Evolutionary conservation across 169 alveolate species (phyloP).

Genomic region (Eimeria maxima): DNA sequence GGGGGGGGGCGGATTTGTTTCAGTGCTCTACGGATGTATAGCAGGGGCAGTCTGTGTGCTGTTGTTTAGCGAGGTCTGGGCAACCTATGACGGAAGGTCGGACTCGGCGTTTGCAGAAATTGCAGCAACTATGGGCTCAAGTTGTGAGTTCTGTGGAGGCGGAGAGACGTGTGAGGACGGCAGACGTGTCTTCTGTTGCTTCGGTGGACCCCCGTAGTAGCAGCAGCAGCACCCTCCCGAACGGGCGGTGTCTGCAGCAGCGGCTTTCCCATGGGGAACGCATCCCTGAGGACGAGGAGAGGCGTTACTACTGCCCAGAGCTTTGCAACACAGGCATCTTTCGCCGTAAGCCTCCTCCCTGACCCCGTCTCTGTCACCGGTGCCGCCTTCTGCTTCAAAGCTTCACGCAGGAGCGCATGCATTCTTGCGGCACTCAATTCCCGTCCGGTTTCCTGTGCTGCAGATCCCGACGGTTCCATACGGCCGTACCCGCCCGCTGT

Average conservation of each 20-base stretch:
- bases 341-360: constrained; percentile 55
- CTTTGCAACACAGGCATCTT: constrained; percentile 82
- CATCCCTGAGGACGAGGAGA: constrained; percentile 68
- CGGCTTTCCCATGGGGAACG: constrained; percentile 66
- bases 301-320: constrained; percentile 79
- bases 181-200: constrained; percentile 69
- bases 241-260: constrained; percentile 69
- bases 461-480: constrained; percentile 82
- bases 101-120: constrained; percentile 62
- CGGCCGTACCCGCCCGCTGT: constrained; percentile 81
- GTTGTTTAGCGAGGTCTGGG: constrained; percentile 35
- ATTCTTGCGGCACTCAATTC: background rate
- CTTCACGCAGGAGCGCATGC: constrained; percentile 13
- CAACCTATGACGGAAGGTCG: constrained; percentile 66
- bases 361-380: background rate
- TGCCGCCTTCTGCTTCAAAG: background rate
- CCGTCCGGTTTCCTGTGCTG: background rate
- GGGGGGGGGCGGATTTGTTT: too few species aligned
- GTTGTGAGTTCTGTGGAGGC: constrained; percentile 79
- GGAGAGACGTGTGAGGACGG: constrained; percentile 75
- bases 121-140: constrained; percentile 81
- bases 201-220: constrained; percentile 28
- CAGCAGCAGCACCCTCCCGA: background rate
- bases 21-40: background rate
- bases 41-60: background rate